Conservation (phyloP, 2,329 filamentous ascomycete species). For the Chaetomiaceae sp. region DNA sequence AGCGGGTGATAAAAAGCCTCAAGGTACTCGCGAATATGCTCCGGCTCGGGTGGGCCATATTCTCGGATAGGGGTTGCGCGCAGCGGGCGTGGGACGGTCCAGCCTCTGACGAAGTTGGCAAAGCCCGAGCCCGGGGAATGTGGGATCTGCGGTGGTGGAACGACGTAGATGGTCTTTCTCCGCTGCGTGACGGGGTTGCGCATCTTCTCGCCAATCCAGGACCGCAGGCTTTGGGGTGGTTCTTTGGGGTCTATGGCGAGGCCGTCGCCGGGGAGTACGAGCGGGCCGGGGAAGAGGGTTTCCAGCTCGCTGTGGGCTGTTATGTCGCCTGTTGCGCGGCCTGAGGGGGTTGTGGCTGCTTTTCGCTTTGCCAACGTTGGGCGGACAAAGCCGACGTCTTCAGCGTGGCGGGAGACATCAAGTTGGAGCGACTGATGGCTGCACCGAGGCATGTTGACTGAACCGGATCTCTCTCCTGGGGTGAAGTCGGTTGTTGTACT, state of each 20-base stretch:
- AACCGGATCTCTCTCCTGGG: no score
- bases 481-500: no score
- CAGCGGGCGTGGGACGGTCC: conserved; percentile 34
- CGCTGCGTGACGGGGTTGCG: conserved; percentile 46
- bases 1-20: conserved; percentile 51
- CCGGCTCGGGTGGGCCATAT: conserved; percentile 23
- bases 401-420: conserved; percentile 31
- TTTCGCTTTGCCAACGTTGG: conserved; percentile 24
- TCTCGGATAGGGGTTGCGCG: conserved; percentile 8
- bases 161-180: conserved; percentile 52
- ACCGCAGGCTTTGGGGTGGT: conserved; percentile 47
- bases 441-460: conserved; percentile 8
- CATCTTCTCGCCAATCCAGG: conserved; percentile 43
- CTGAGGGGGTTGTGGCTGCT: conserved; percentile 18
- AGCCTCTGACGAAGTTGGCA: conserved; percentile 36
- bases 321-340: conserved; percentile 14
- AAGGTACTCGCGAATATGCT: conserved; percentile 37
- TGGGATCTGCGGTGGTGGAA: conserved; percentile 39
- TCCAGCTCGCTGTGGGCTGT: background rate
- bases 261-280: conserved; percentile 57
- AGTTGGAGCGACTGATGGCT: conserved; percentile 22
- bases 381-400: conserved; percentile 31
- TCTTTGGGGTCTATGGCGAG: conserved; percentile 50
- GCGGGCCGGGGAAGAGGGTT: conserved; percentile 50
- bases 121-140: conserved; percentile 9